These are phyloP conservation scores for Fusarium tuaranense DNA, from an alignment of 2,329 filamentous ascomycete genomes.

Conservation along the genomic window DNA sequence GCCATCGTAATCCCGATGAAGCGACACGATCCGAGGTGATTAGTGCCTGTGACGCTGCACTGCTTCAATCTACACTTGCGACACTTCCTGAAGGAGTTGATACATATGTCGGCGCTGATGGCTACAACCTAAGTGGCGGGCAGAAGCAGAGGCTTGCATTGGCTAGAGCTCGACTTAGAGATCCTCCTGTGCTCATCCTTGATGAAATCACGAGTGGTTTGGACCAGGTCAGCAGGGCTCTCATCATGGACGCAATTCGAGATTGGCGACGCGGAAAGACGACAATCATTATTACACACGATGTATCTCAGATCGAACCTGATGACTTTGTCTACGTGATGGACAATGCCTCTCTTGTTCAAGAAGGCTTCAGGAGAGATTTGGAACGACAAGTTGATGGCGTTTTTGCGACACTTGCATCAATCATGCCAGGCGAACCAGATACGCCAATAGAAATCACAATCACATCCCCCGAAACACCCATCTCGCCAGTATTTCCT, in stretches of 20 bases:
- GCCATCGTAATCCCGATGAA: conserved; percentile 61
- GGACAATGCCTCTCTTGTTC: conserved; percentile 74
- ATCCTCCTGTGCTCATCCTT: conserved; percentile 84
- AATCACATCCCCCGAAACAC: conserved; percentile 19
- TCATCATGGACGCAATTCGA: conserved; percentile 81
- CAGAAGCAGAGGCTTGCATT: conserved; percentile 86
- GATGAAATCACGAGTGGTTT: conserved; percentile 91
- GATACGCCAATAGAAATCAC: conserved; percentile 25
- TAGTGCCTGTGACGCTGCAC: conserved; percentile 72
- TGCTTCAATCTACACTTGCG: conserved; percentile 75
- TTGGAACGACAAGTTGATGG: conserved; percentile 61
- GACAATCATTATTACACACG: conserved; percentile 94
- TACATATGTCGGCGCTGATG: conserved; percentile 78
- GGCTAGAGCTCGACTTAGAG: conserved; percentile 80
- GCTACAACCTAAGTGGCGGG: conserved; percentile 81
- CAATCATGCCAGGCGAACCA: conserved; percentile 16
- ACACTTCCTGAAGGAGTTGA: conserved; percentile 77
- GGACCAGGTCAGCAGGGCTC: conserved; percentile 75
- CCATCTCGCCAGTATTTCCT: conserved; percentile 19
- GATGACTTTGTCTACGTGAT: conserved; percentile 86
- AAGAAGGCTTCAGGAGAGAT: conserved; percentile 73
- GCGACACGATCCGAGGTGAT: conserved; percentile 68
- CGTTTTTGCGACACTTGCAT: conserved; percentile 59
- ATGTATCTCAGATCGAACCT: conserved; percentile 79
- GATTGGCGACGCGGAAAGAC: conserved; percentile 84